phyloP scores from a whole-genome alignment of 129 eudicot genomes.

The Gnaphalium uliginosum region DNA sequence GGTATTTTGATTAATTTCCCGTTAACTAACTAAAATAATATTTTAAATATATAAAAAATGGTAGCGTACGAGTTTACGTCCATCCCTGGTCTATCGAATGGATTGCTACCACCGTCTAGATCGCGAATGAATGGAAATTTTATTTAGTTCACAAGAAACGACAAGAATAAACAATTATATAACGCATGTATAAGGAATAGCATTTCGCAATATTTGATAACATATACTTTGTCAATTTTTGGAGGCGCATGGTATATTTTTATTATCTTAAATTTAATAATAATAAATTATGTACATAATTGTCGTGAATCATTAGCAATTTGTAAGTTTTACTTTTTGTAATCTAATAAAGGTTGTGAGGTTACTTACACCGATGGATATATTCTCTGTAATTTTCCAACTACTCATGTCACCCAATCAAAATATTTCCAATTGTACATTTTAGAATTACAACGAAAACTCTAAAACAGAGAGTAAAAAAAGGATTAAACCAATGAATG shows the following conservation, averaged over 20 bases:
- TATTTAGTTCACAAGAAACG: not conserved
- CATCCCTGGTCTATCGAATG: no score
- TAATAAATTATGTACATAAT: not conserved
- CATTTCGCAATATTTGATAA: not conserved
- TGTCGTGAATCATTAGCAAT: slow-evolving; percentile 18
- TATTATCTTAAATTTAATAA: not conserved
- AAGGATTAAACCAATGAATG: not conserved
- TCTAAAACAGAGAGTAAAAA: not conserved
- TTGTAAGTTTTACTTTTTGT: not conserved
- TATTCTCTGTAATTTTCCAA: not conserved
- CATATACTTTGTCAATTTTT: not conserved
- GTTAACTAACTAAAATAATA: no score
- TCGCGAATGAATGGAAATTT: no score
- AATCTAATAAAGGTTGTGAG: slow-evolving; percentile 14
- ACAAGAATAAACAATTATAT: slow-evolving; percentile 6
- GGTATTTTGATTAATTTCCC: no score
- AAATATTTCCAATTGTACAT: not conserved
- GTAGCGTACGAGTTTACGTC: no score
- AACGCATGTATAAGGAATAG: not conserved
- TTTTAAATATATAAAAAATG: no score
- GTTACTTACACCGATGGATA: not conserved
- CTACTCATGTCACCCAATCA: slow-evolving; percentile 12
- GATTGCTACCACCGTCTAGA: no score
- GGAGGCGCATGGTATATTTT: not conserved
- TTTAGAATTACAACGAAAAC: not conserved